A percentile compares a stretch with the other conserved stretches of the same genome.
Evolutionary conservation across 805 yeast species (phyloP).

Genomic region (Wickerhamomyces mucosus): DNA sequence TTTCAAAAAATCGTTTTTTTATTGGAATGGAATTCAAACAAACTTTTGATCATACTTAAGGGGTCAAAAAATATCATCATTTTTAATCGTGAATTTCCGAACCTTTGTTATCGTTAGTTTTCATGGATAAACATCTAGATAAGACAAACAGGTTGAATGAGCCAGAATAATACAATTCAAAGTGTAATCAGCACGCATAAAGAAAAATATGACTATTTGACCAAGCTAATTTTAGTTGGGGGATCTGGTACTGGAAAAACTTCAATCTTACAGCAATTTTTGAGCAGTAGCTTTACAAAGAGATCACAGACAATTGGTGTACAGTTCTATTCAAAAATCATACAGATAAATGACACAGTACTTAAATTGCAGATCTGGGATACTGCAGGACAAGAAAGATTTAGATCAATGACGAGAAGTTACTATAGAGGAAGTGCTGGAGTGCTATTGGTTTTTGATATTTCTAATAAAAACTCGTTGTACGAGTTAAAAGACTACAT

Average conservation of each 20-base stretch:
- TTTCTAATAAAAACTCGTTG: constrained; percentile 92
- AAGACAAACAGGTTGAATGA: too few relatives aligned
- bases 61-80: too few relatives aligned
- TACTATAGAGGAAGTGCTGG: constrained; percentile 99
- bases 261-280: constrained; percentile 87
- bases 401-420: constrained; percentile 94
- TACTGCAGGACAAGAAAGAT: constrained; percentile 98
- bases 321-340: constrained; percentile 83
- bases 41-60: too few relatives aligned
- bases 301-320: constrained; percentile 98
- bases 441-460: constrained; percentile 94
- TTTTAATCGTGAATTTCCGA: too few relatives aligned
- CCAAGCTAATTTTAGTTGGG: constrained; percentile 90
- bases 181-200: too few relatives aligned
- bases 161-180: too few relatives aligned
- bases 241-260: constrained; percentile 99
- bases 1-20: too few relatives aligned
- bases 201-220: constrained; percentile 86
- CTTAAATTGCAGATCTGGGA: constrained; percentile 99
- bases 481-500: constrained; percentile 22
- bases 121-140: too few relatives aligned
- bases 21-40: too few relatives aligned
- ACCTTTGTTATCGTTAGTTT: too few relatives aligned
- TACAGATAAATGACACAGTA: constrained; percentile 93
- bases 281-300: constrained; percentile 94